These are phyloP conservation scores for Ilyonectria robusta DNA, from an alignment of 2,329 filamentous ascomycete genomes.

Conservation along the genomic window DNA sequence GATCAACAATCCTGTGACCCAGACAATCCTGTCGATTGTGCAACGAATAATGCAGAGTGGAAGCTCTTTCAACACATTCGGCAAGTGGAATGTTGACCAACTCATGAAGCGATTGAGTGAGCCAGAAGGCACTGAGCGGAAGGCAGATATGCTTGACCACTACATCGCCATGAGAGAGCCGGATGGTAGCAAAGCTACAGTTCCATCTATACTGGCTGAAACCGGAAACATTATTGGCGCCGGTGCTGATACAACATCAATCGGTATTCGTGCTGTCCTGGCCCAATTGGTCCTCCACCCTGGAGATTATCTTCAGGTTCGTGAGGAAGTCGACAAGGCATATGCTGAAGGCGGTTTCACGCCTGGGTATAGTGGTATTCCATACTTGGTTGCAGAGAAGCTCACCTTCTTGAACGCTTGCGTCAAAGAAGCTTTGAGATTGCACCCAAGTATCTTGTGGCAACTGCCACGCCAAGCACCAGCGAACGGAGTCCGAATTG, in stretches of 20 bases:
- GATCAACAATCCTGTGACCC: neutral
- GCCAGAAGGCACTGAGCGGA: neutral
- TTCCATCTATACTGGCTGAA: neutral
- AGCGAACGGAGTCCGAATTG: neutral
- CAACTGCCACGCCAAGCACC: neutral
- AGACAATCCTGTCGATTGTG: neutral
- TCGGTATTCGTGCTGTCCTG: neutral
- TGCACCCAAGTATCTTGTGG: constrained; percentile 2
- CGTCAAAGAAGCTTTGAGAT: neutral
- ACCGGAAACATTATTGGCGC: neutral
- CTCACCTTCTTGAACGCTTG: neutral
- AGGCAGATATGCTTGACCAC: neutral
- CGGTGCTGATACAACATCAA: neutral
- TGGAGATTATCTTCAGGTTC: neutral
- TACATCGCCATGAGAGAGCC: neutral
- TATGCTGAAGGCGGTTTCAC: neutral
- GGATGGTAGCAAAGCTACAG: neutral
- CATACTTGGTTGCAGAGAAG: constrained; percentile 1
- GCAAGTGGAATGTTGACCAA: neutral
- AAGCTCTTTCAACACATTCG: neutral
- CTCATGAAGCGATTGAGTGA: neutral
- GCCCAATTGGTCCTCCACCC: neutral
- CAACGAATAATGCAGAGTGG: neutral
- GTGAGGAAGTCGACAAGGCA: neutral
- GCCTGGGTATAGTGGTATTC: neutral